phyloP scores from a whole-genome alignment of 768 basidiomycete genomes.

The Lyophyllum atratum region DNA sequence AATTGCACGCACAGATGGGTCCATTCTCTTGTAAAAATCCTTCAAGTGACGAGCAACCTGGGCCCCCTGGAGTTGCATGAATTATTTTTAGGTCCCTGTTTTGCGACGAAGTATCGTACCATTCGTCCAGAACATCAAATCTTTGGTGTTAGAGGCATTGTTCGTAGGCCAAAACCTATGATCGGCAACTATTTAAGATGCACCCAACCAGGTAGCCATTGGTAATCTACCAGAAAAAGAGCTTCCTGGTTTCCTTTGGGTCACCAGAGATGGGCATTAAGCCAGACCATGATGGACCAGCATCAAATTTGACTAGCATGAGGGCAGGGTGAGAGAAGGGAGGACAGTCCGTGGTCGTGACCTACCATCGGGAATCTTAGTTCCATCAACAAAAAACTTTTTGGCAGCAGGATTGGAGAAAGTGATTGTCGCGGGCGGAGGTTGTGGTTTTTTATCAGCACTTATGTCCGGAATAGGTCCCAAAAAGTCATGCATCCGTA shows the following conservation, averaged over 20 bases:
- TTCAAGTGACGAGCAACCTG: slow-evolving; percentile 70
- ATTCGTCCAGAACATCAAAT: slow-evolving; percentile 67
- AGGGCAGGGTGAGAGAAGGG: background rate
- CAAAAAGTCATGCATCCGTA: slow-evolving; percentile 39
- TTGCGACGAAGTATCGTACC: slow-evolving; percentile 17
- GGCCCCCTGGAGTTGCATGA: slow-evolving; percentile 55
- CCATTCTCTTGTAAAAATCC: slow-evolving; percentile 71
- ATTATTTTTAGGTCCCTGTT: background rate
- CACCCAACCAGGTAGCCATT: background rate
- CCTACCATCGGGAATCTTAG: slow-evolving; percentile 44
- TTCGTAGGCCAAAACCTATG: slow-evolving; percentile 73
- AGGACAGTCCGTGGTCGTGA: slow-evolving; percentile 18
- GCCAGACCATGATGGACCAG: slow-evolving; percentile 71
- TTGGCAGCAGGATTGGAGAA: slow-evolving; percentile 65
- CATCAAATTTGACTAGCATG: slow-evolving; percentile 56
- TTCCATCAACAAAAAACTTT: slow-evolving; percentile 48
- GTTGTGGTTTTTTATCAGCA: slow-evolving; percentile 6
- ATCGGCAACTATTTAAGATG: slow-evolving; percentile 15
- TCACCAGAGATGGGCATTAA: slow-evolving; percentile 63
- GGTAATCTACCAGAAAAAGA: slow-evolving; percentile 42
- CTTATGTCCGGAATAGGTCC: slow-evolving; percentile 28
- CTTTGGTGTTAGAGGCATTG: slow-evolving; percentile 56
- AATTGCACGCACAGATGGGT: slow-evolving; percentile 44
- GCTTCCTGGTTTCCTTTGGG: slow-evolving; percentile 61
- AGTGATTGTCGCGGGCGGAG: slow-evolving; percentile 44